Evolutionary conservation across 1,139 yeast genomes (phyloP), one percentile per base, ranked within the genome.

Genomic region (Blastobotrys elegans): DNA sequence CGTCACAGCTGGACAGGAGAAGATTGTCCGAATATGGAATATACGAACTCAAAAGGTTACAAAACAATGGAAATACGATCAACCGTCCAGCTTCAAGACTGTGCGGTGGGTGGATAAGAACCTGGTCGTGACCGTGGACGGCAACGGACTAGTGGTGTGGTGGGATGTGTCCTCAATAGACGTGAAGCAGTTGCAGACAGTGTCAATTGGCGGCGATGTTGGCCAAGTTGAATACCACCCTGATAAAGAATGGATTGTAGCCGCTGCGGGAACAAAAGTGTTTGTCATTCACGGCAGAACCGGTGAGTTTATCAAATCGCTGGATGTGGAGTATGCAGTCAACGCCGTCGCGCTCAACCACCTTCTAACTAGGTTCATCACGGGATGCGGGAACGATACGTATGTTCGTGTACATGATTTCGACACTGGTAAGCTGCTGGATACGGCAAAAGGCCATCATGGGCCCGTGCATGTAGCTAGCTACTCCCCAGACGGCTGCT

Each of bases 401-500:
- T 66, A 69, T 68, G 66, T 65, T 8, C 54, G 70, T 5, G 50
- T 65, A 8, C 66, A 67, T 50, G 66, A 63, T 39, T 58, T 56
- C 43, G 57, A 51, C 14, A 51, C 63, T 13, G 67, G 66, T 3
- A 53, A 55, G 37, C 55, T 61, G 20, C 46, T 61, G 21, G 68
- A 63, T 41, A 60, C 60, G 18, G 53, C 49, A 41, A 65, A 62
- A 43, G 69, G 67, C 4, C 71, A 67, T 43, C 71, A 67, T 50
- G 71, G 71, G 1, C 70, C 71, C 0, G 69, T 67, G 10, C 70
- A 67, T 50, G 58, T 68, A 2, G 58, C 65, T 2, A 52, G 61
- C 26, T 67, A 58, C 47, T 64, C 70, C 8, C 71, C 70, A 2
- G 69, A 67, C 44, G 68, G 69, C 1, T 52, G 57, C 21, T 40